Evolutionary conservation across 106 monocot genomes (phyloP), one percentile per base, ranked within the genome.

Genomic region (Alisma plantagoaquatica): DNA sequence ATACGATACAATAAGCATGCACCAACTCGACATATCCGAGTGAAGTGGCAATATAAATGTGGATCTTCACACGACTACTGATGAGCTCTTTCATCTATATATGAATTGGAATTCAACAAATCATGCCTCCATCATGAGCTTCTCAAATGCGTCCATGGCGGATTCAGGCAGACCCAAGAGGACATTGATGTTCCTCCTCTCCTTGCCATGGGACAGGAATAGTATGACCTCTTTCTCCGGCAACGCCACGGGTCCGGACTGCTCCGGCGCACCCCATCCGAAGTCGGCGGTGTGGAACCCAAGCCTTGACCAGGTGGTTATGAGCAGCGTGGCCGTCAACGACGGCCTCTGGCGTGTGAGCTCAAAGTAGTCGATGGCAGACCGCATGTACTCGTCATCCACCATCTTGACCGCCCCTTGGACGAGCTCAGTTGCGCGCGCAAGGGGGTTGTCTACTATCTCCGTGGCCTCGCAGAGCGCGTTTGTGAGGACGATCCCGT

Each of bases 181-280:
- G 42, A 94, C 87, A 41, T 84, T 88, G 31, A 88, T 81, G 62
- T 77, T 80, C 80, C 33, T 77, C 69, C 77, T 79, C 75, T 81
- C 87, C 67, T 75, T 69, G 31, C 88, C 88, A 21, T 94, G 75
- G 2, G 83, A 74, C 28, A 87, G 54, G 55, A 94, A 94, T 56
- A 87, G 61, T 1, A 77, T 61, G 52, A 94, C 87, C 75, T 87
- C 87, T 55, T 81, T 94, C 61, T 87, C 80, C 22, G 93, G 93
- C 33, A 87, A 62, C 1, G 69, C 46, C 56, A 94, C 83, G 2
- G 93, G 93, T 23, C 93, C 87, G 0, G 83, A 72, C 66, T 70
- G 71, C 15, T 47, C 46, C 17, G 93, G 80, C 70, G 70, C 63
- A 0, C 87, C 87, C 93, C 93, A 94, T 29, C 93, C 93, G 56